A percentile compares a stretch with the other conserved stretches of the same genome.
phyloP scores from a whole-genome alignment of 495 filamentous ascomycete genomes.

The Xylaria sp. region DNA sequence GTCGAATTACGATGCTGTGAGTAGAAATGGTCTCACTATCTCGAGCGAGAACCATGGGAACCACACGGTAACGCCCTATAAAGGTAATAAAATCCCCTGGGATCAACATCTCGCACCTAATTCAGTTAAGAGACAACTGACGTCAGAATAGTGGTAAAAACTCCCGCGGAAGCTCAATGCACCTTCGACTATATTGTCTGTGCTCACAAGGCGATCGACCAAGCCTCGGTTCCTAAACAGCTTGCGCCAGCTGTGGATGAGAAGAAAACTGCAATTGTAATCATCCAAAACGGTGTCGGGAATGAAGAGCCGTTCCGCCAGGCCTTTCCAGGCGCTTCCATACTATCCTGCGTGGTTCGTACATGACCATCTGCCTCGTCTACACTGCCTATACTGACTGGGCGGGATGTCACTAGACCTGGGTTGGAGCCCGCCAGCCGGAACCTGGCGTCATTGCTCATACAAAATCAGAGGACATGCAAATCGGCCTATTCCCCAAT shows the following conservation, averaged over 20 bases:
- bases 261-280: slow-evolving; percentile 40
- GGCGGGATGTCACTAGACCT: slow-evolving; percentile 42
- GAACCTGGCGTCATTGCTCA: slow-evolving; percentile 54
- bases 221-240: slow-evolving; percentile 41
- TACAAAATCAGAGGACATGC: slow-evolving; percentile 52
- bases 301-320: slow-evolving; percentile 47
- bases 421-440: slow-evolving; percentile 58
- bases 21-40: slow-evolving; percentile 53
- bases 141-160: slow-evolving; percentile 46
- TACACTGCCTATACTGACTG: background rate
- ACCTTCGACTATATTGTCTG: slow-evolving; percentile 58
- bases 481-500: slow-evolving; percentile 53
- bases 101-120: background rate
- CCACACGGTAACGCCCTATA: slow-evolving; percentile 49
- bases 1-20: slow-evolving; percentile 59
- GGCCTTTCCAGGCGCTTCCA: slow-evolving; percentile 37
- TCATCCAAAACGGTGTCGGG: slow-evolving; percentile 50
- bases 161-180: slow-evolving; percentile 46
- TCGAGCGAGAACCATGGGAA: slow-evolving; percentile 56
- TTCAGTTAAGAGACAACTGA: background rate
- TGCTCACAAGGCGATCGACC: slow-evolving; percentile 60
- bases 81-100: slow-evolving; percentile 35
- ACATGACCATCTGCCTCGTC: background rate
- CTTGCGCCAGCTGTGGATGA: slow-evolving; percentile 50
- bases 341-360: slow-evolving; percentile 46